Conservation (phyloP, 2,329 filamentous ascomycete species). For the Periconia sp. region DNA sequence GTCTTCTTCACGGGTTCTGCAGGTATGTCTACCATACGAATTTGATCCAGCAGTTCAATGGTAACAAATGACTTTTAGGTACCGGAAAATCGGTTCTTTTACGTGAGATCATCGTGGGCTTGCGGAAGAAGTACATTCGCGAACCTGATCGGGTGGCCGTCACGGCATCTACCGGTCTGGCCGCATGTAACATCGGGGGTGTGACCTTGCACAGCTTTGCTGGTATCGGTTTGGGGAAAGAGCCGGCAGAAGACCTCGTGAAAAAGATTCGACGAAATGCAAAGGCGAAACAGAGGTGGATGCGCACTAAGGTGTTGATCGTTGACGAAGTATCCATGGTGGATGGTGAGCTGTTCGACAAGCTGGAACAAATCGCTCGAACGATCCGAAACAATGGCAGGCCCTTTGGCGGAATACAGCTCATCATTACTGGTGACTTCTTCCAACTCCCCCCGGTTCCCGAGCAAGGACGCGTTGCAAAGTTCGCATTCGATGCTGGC, state of each 20-base stretch:
- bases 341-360: slow-evolving; percentile 94
- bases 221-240: slow-evolving; percentile 93
- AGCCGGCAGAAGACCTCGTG: slow-evolving; percentile 74
- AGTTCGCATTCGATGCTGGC: slow-evolving; percentile 89
- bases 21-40: slow-evolving; percentile 46
- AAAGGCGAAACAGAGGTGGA: slow-evolving; percentile 87
- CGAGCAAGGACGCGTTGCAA: slow-evolving; percentile 70
- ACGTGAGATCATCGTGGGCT: slow-evolving; percentile 80
- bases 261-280: slow-evolving; percentile 88
- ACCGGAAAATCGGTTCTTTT: slow-evolving; percentile 97
- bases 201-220: slow-evolving; percentile 95
- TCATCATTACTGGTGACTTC: slow-evolving; percentile 95
- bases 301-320: slow-evolving; percentile 82
- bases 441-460: slow-evolving; percentile 96
- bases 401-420: slow-evolving; percentile 93
- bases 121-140: slow-evolving; percentile 73
- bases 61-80: slow-evolving; percentile 41
- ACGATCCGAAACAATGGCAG: slow-evolving; percentile 85
- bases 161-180: slow-evolving; percentile 92
- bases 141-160: slow-evolving; percentile 87
- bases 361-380: slow-evolving; percentile 84
- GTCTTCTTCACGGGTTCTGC: slow-evolving; percentile 98
- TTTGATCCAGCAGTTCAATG: neutral
- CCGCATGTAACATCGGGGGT: slow-evolving; percentile 94
- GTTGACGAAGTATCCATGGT: slow-evolving; percentile 99